phyloP scores from a whole-genome alignment of 805 yeast species.

The Metschnikowia gelsemii region DNA sequence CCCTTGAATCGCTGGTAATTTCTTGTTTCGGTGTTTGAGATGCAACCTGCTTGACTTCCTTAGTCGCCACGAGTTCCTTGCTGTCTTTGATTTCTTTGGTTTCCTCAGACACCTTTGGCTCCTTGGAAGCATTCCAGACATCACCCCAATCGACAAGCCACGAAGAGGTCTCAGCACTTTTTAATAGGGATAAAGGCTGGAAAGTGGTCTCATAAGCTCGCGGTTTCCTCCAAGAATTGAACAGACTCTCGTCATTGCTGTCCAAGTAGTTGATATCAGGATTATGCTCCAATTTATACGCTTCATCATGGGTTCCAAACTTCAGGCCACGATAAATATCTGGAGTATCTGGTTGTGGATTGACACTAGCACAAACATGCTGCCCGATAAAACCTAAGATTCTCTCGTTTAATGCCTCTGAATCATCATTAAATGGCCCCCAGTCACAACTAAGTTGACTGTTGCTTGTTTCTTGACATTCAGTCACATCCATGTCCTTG shows the following conservation, averaged over 20 bases:
- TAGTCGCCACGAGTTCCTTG: no score
- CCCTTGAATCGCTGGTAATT: no score
- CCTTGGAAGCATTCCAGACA: not conserved
- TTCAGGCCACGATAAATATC: not conserved
- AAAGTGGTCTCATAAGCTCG: not conserved
- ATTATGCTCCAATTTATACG: not conserved
- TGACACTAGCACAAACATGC: no score
- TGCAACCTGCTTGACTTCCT: no score
- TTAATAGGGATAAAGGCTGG: conserved; percentile 1
- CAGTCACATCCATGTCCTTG: no score
- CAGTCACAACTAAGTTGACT: no score
- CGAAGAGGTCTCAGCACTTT: not conserved
- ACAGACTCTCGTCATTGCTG: conserved; percentile 6
- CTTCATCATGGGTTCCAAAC: not conserved
- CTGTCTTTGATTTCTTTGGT: not conserved
- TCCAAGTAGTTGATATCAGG: conserved; percentile 5
- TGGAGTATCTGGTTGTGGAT: not conserved
- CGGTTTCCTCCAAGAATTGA: conserved; percentile 4
- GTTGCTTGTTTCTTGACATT: no score
- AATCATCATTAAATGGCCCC: no score
- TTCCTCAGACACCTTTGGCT: not conserved
- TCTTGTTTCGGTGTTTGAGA: no score
- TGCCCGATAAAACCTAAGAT: no score
- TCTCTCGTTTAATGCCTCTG: no score
- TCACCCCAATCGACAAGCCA: not conserved